These are phyloP conservation scores for Turnera subulata DNA, from an alignment of 345 rosid species.

Conservation along the genomic window DNA sequence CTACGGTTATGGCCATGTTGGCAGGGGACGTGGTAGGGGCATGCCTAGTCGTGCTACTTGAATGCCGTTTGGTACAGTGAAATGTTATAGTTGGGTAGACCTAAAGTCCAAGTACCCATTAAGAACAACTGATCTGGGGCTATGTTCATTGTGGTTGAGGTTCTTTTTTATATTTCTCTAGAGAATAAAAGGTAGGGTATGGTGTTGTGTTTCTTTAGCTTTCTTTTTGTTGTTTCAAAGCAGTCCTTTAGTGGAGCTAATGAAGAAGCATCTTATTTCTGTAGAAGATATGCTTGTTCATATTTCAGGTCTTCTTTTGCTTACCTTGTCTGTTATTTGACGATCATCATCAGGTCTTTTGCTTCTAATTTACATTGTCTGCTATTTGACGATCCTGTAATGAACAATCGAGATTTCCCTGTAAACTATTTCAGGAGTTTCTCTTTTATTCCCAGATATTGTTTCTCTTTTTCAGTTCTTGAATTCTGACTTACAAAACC, in stretches of 20 bases:
- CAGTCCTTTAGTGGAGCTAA: constrained; percentile 6
- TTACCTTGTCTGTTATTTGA: background rate
- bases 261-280: background rate
- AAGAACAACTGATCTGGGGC: constrained; percentile 11
- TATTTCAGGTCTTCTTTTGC: background rate
- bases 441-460: no score
- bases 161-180: constrained; percentile 11
- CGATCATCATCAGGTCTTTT: background rate
- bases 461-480: no score
- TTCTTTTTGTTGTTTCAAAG: background rate
- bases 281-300: background rate
- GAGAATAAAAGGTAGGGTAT: constrained; percentile 18
- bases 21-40: constrained; percentile 22
- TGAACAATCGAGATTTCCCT: no score
- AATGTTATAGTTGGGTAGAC: constrained; percentile 4
- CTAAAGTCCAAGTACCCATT: background rate
- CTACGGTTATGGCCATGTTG: constrained; percentile 19
- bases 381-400: no score
- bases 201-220: background rate
- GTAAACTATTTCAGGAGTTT: background rate
- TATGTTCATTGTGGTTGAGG: constrained; percentile 6
- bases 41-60: constrained; percentile 5
- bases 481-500: no score
- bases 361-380: background rate
- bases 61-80: background rate